These are phyloP conservation scores for Entomortierella beljakovae DNA, from an alignment of 192 early-diverging fungal species.

Conservation along the genomic window DNA sequence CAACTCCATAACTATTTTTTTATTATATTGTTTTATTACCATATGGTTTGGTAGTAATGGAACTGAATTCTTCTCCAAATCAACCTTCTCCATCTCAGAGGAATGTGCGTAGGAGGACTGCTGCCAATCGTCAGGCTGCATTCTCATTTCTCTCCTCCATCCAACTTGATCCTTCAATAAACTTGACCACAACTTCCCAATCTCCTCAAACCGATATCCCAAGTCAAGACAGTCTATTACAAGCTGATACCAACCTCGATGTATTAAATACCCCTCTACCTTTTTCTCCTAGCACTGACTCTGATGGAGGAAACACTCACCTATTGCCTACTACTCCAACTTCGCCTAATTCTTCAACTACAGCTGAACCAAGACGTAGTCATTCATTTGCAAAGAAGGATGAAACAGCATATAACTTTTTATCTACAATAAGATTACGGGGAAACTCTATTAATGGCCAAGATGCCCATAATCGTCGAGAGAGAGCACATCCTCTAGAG, in stretches of 20 bases:
- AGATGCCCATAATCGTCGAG: background rate
- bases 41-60: background rate
- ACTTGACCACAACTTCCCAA: background rate
- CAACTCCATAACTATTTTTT: background rate
- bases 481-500: background rate
- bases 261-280: background rate
- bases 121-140: conserved; percentile 33
- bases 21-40: background rate
- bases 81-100: background rate
- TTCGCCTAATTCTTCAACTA: background rate
- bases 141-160: conserved; percentile 43
- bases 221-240: background rate
- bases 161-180: conserved; percentile 24
- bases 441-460: conserved; percentile 4
- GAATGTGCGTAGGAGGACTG: conserved; percentile 21
- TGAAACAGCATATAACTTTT: conserved; percentile 24
- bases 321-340: background rate
- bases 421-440: conserved; percentile 29
- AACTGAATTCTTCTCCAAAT: background rate
- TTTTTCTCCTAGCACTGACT: background rate
- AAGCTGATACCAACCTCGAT: background rate
- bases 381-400: conserved; percentile 18
- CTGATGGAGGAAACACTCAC: background rate
- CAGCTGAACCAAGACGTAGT: conserved; percentile 10
- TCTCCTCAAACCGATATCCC: no score